Conservation (phyloP, 2,329 filamentous ascomycete genomes). For the Fusarium sp. region DNA sequence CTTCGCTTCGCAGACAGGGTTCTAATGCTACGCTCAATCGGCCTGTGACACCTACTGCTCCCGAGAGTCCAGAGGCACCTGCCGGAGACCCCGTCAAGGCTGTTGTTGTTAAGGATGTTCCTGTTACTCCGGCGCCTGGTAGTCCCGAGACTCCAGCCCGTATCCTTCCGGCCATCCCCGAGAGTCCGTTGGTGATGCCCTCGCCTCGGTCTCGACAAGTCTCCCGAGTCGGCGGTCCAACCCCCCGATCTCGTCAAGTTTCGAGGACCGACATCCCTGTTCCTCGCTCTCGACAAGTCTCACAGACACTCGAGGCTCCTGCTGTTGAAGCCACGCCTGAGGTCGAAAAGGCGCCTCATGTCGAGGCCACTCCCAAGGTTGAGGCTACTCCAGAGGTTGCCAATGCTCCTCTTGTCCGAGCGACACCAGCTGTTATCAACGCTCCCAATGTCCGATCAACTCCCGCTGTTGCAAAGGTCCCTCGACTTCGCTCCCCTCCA, state of each 20-base stretch:
- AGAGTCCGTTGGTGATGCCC: slow-evolving; percentile 26
- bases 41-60: slow-evolving; percentile 22
- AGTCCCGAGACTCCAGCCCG: slow-evolving; percentile 19
- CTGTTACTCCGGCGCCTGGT: neutral
- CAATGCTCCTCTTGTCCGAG: slow-evolving; percentile 7
- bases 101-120: neutral
- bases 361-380: neutral
- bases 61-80: neutral
- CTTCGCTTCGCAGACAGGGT: slow-evolving; percentile 17
- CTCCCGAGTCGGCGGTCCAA: slow-evolving; percentile 4
- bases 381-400: neutral
- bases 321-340: neutral
- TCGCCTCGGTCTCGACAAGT: slow-evolving; percentile 31
- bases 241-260: slow-evolving; percentile 24
- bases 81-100: slow-evolving; percentile 22
- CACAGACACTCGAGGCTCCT: slow-evolving; percentile 21
- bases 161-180: slow-evolving; percentile 29
- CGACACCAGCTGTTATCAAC: neutral
- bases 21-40: slow-evolving; percentile 31
- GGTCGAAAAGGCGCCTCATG: neutral
- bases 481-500: neutral
- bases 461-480: neutral
- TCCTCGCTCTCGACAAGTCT: slow-evolving; percentile 32
- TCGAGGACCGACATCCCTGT: slow-evolving; percentile 1
- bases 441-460: slow-evolving; percentile 11